Percentiles rank a stretch among this genome's conserved stretches.
Conservation (phyloP, 2,329 filamentous ascomycete species). For the Clarireedia homoeocarpa region DNA sequence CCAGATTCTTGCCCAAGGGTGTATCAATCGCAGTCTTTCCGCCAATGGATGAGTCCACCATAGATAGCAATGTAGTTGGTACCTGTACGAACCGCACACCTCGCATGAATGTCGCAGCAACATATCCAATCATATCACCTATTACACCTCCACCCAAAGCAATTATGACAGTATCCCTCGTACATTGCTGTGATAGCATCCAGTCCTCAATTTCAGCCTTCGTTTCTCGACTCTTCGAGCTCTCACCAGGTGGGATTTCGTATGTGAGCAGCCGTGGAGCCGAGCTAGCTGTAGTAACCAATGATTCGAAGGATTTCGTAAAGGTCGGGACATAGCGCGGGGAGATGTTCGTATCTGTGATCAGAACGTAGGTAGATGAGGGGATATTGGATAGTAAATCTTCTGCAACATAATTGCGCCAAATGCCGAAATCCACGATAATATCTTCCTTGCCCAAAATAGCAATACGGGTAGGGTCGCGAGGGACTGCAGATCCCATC, state of each 20-base stretch:
- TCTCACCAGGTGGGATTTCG: slow-evolving; percentile 82
- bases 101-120: slow-evolving; percentile 97
- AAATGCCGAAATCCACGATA: slow-evolving; percentile 84
- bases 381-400: slow-evolving; percentile 71
- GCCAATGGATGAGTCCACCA: slow-evolving; percentile 98
- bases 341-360: slow-evolving; percentile 90
- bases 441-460: slow-evolving; percentile 89
- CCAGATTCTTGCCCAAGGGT: slow-evolving; percentile 88
- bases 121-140: slow-evolving; percentile 95
- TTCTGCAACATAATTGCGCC: slow-evolving; percentile 70
- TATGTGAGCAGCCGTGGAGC: slow-evolving; percentile 72
- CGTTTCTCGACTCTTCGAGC: slow-evolving; percentile 85
- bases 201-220: slow-evolving; percentile 97
- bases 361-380: slow-evolving; percentile 89
- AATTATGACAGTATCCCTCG: slow-evolving; percentile 88
- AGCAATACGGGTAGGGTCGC: slow-evolving; percentile 51
- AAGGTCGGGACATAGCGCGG: slow-evolving; percentile 77
- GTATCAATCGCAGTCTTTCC: slow-evolving; percentile 98
- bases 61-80: slow-evolving; percentile 85
- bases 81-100: slow-evolving; percentile 95
- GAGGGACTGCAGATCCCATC: slow-evolving; percentile 21
- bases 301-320: slow-evolving; percentile 52
- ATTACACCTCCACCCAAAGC: slow-evolving; percentile 94
- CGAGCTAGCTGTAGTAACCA: slow-evolving; percentile 31
- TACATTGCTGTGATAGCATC: slow-evolving; percentile 89